phyloP scores from a whole-genome alignment of 768 basidiomycete species.

The Amanita pallidorosea region DNA sequence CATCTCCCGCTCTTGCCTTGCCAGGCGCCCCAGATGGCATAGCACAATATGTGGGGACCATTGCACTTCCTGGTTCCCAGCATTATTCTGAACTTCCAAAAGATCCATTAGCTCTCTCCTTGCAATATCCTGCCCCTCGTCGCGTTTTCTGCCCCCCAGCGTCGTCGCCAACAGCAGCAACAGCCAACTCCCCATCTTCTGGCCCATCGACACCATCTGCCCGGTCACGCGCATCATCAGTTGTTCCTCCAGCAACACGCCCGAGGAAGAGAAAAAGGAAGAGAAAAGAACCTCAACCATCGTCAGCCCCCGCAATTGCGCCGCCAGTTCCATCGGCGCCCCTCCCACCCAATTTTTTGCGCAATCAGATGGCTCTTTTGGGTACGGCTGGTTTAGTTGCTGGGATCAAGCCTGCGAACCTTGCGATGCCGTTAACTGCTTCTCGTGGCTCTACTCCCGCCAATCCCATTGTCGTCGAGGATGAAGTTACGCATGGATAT shows the following conservation, averaged over 20 bases:
- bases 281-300: slow-evolving; percentile 33
- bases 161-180: not conserved
- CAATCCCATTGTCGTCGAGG: slow-evolving; percentile 67
- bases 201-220: slow-evolving; percentile 10
- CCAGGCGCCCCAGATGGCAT: slow-evolving; percentile 28
- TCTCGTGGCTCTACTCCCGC: slow-evolving; percentile 40
- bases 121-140: slow-evolving; percentile 25
- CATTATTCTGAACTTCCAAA: slow-evolving; percentile 78
- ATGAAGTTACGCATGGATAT: slow-evolving; percentile 28
- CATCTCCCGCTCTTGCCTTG: slow-evolving; percentile 48
- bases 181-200: slow-evolving; percentile 12
- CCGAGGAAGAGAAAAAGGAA: slow-evolving; percentile 26
- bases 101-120: slow-evolving; percentile 65
- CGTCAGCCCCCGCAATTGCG: slow-evolving; percentile 42
- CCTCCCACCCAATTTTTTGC: slow-evolving; percentile 56
- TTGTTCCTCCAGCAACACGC: slow-evolving; percentile 10
- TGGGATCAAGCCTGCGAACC: slow-evolving; percentile 47
- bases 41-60: slow-evolving; percentile 91
- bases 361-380: slow-evolving; percentile 61
- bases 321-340: slow-evolving; percentile 55
- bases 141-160: not conserved
- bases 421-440: slow-evolving; percentile 25
- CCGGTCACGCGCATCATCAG: slow-evolving; percentile 11
- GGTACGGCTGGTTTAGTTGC: slow-evolving; percentile 65
- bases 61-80: slow-evolving; percentile 97